These are phyloP conservation scores for Diaporthe citri DNA, from an alignment of 2,329 filamentous ascomycete genomes.

Conservation along the genomic window DNA sequence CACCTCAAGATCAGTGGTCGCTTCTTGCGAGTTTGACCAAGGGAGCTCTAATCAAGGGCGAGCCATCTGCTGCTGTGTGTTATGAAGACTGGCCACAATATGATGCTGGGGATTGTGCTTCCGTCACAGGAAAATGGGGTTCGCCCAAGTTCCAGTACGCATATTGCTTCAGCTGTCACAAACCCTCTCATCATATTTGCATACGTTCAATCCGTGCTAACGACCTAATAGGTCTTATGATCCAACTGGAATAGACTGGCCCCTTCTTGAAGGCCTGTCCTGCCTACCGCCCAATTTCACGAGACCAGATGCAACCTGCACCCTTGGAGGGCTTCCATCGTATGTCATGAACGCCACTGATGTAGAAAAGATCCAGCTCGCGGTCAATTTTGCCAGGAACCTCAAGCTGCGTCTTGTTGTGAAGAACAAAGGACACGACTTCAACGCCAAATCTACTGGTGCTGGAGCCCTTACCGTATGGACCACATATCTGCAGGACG, in stretches of 20 bases:
- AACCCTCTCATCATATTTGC: too few relatives aligned
- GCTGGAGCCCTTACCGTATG: slow-evolving; percentile 53
- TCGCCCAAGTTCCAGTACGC: slow-evolving; percentile 51
- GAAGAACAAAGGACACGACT: slow-evolving; percentile 67
- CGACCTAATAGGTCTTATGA: background rate
- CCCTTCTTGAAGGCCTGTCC: slow-evolving; percentile 44
- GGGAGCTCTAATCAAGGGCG: slow-evolving; percentile 64
- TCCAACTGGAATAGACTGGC: slow-evolving; percentile 30
- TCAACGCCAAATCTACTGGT: slow-evolving; percentile 54
- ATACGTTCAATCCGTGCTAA: background rate
- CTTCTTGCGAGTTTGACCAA: slow-evolving; percentile 63
- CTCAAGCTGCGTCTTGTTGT: slow-evolving; percentile 62
- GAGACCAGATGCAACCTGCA: slow-evolving; percentile 48
- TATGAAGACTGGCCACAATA: slow-evolving; percentile 62
- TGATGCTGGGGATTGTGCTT: slow-evolving; percentile 53
- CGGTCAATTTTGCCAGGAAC: slow-evolving; percentile 60
- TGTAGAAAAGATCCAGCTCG: slow-evolving; percentile 59
- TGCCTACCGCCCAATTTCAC: slow-evolving; percentile 47
- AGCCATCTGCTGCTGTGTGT: slow-evolving; percentile 65
- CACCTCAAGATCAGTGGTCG: slow-evolving; percentile 58
- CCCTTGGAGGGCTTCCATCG: slow-evolving; percentile 55
- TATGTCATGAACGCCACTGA: slow-evolving; percentile 58
- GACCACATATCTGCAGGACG: slow-evolving; percentile 49
- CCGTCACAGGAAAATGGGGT: slow-evolving; percentile 52
- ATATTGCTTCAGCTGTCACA: background rate